These are phyloP conservation scores for Knufia fluminis DNA, from an alignment of 2,329 filamentous ascomycete genomes.

Conservation along the genomic window DNA sequence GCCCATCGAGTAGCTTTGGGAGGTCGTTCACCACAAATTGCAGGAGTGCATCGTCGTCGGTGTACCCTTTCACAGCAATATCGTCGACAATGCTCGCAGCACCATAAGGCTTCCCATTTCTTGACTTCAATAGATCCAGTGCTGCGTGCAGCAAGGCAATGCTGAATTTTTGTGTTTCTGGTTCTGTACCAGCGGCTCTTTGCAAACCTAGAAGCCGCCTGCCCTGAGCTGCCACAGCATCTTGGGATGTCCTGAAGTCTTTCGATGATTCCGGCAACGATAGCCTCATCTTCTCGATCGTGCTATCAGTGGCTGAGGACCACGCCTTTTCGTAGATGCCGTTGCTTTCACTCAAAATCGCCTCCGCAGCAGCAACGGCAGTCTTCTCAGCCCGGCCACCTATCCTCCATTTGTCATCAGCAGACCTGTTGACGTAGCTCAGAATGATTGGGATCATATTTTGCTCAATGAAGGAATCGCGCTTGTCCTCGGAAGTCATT, in stretches of 20 bases:
- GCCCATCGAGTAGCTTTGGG: constrained; percentile 53
- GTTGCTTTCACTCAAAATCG: background rate
- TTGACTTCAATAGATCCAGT: constrained; percentile 40
- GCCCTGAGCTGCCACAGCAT: constrained; percentile 55
- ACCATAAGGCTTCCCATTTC: constrained; percentile 60
- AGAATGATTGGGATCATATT: constrained; percentile 44
- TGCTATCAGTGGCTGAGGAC: constrained; percentile 48
- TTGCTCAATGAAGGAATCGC: constrained; percentile 36
- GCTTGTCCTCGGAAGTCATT: constrained; percentile 40
- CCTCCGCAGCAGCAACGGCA: background rate
- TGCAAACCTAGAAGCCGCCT: constrained; percentile 58
- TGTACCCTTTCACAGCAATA: constrained; percentile 36
- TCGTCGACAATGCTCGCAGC: constrained; percentile 50
- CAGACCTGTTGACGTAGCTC: constrained; percentile 38
- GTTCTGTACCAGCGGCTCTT: constrained; percentile 5
- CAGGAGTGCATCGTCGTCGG: constrained; percentile 30
- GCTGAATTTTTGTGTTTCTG: constrained; percentile 17
- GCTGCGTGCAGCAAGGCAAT: constrained; percentile 38
- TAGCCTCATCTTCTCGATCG: constrained; percentile 60
- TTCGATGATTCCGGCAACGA: constrained; percentile 76
- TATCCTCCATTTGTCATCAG: constrained; percentile 6
- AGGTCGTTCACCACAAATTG: constrained; percentile 49
- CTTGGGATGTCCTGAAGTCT: constrained; percentile 65
- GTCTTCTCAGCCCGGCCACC: constrained; percentile 4
- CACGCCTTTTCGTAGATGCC: constrained; percentile 50